Evolutionary conservation across 2,329 filamentous ascomycete species (phyloP), one percentile per base, ranked within the genome.

Genomic region (Bertia moriformis): DNA sequence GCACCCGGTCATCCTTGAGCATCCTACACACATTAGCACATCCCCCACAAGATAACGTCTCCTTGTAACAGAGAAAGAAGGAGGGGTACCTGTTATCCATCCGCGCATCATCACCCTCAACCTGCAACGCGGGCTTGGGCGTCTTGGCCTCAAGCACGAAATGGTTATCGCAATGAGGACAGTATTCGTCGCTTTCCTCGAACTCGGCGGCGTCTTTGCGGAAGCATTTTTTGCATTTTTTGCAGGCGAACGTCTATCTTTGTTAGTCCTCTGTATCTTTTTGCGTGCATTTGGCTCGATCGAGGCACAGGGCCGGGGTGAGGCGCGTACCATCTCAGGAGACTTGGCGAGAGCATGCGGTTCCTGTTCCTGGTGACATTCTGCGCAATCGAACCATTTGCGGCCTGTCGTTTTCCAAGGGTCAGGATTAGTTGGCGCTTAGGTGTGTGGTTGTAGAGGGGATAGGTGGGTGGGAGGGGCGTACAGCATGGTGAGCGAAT

Each of bases 151-250:
- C 88, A 46, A 98, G 69, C 29, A 98, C 83, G 55, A 88, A 98
- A 62, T 98, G 93, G 64, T 98, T 98, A 57, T 98, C 91, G 67
- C 91, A 98, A 65, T 95, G 85, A 17, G 91, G 93, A 67, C 91
- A 98, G 69, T 93, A 98, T 59, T 98, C 93, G 64, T 98, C 91
- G 56, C 84, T 35, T 50, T 98, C 91, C 49, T 98, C 91, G 51
- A 94, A 95, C 57, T 94, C 84, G 46, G 75, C 66, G 36, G 82
- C 82, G 52, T 98, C 85, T 58, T 96, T 98, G 49, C 91, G 82
- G 68, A 98, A 98, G 61, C 81, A 88, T 63, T 98, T 98, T 50
- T 83, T 88, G 77, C 91, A 98, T 66, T 98, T 98, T 53, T 98
- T 98, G 73, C 91, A 98, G 39, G 85, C 86, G 54, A 98, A 96